Conservation (phyloP, 345 rosid genomes). For the Salix arbutifolia region DNA sequence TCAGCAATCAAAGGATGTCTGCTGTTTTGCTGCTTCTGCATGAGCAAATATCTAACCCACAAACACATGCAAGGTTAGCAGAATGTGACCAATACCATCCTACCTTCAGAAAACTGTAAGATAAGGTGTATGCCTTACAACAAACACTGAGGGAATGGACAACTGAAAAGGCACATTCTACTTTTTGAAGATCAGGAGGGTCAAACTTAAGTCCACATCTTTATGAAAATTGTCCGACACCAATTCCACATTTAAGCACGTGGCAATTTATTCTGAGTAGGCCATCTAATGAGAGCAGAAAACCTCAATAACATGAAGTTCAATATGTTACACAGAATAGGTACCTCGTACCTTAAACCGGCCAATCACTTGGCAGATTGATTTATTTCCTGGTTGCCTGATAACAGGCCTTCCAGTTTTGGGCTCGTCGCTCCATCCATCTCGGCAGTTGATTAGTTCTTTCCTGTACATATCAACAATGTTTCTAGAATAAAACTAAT, state of each 20-base stretch:
- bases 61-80: not conserved
- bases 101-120: not conserved
- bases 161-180: not conserved
- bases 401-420: not conserved
- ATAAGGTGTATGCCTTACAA: not conserved
- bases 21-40: not conserved
- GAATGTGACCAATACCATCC: not conserved
- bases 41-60: not conserved
- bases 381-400: not conserved
- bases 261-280: not conserved
- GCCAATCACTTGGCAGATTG: not conserved
- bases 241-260: not conserved
- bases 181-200: not conserved
- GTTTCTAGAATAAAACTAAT: not conserved
- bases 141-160: not conserved
- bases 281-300: slow-evolving; percentile 1
- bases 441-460: not conserved
- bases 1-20: not conserved
- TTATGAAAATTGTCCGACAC: not conserved
- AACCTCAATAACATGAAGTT: not conserved
- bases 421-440: not conserved
- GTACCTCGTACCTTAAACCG: not conserved
- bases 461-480: slow-evolving; percentile 1
- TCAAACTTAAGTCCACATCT: not conserved
- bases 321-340: not conserved